phyloP scores from a whole-genome alignment of 164 flowering plant genomes.

The Euptelea pleiosperma region DNA sequence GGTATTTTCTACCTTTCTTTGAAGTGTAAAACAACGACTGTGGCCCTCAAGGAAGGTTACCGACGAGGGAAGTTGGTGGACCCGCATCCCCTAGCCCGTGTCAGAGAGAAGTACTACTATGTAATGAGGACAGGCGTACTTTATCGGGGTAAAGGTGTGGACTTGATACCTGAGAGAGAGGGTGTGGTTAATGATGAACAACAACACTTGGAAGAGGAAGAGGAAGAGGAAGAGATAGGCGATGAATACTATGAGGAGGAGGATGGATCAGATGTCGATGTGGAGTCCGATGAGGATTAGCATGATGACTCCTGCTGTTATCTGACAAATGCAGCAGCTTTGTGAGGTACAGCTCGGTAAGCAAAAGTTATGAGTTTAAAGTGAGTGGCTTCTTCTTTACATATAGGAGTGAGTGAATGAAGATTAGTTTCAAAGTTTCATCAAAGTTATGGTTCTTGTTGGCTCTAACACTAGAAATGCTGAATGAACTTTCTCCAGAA shows the following conservation, averaged over 20 bases:
- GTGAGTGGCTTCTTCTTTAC: too few species aligned
- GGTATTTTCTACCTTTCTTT: slow-evolving; percentile 92
- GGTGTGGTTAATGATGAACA: slow-evolving; percentile 23
- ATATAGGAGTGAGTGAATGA: too few species aligned
- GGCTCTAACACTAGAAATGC: too few species aligned
- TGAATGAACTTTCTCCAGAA: too few species aligned
- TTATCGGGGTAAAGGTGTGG: slow-evolving; percentile 60
- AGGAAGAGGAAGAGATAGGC: slow-evolving; percentile 46
- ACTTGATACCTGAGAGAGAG: slow-evolving; percentile 32
- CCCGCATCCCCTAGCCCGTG: slow-evolving; percentile 64
- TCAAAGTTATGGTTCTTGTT: too few species aligned
- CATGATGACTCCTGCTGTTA: too few species aligned
- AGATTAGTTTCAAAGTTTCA: too few species aligned
- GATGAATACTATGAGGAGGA: slow-evolving; percentile 42
- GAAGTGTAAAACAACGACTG: slow-evolving; percentile 93
- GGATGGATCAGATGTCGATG: slow-evolving; percentile 36
- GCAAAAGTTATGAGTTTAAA: too few species aligned
- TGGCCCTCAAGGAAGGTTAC: slow-evolving; percentile 78
- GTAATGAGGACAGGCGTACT: slow-evolving; percentile 91
- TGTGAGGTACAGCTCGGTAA: too few species aligned
- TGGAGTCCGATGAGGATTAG: slow-evolving; percentile 33
- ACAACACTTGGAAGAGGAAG: slow-evolving; percentile 28
- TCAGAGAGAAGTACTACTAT: slow-evolving; percentile 68
- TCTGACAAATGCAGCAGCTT: too few species aligned
- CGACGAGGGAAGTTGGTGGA: slow-evolving; percentile 64